Evolutionary conservation across 441 rosid genomes (phyloP).

Genomic region (Flueggea neowawraea): DNA sequence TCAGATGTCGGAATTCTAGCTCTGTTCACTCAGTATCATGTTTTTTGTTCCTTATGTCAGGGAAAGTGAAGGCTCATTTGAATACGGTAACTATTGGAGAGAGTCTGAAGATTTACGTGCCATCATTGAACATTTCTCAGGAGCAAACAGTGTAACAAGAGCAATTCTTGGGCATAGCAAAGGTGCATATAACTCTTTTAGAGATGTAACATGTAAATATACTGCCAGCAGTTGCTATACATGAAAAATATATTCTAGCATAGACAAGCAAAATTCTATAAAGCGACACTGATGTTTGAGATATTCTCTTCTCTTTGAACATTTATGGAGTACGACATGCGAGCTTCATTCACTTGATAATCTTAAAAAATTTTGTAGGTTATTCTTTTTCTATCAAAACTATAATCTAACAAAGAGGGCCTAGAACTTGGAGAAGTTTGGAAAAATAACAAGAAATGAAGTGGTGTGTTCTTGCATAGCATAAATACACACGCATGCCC

Average conservation of each 20-base stretch:
- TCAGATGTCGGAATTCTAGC: not conserved
- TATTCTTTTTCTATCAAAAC: too few species aligned
- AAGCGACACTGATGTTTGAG: too few species aligned
- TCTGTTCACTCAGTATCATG: not conserved
- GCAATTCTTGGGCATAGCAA: constrained; percentile 87
- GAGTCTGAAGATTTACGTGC: constrained; percentile 83
- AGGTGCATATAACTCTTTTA: constrained; percentile 62
- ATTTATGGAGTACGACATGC: too few species aligned
- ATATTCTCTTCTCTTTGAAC: too few species aligned
- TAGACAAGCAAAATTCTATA: too few species aligned
- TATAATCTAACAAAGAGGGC: too few species aligned
- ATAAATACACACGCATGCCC: too few species aligned
- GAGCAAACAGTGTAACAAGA: constrained; percentile 38
- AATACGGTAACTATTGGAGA: constrained; percentile 58
- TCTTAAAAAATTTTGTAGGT: too few species aligned
- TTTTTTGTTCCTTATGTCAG: constrained; percentile 28
- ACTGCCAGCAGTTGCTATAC: not conserved
- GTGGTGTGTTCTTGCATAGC: too few species aligned
- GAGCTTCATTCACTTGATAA: too few species aligned
- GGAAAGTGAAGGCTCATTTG: constrained; percentile 85
- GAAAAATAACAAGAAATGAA: too few species aligned
- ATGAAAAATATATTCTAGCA: not conserved
- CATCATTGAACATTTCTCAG: constrained; percentile 51
- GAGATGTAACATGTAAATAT: not conserved
- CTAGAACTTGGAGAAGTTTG: too few species aligned